Base-by-base conservation (phyloP, 345 rosid species). In the Capsella bursapastoris region DNA sequence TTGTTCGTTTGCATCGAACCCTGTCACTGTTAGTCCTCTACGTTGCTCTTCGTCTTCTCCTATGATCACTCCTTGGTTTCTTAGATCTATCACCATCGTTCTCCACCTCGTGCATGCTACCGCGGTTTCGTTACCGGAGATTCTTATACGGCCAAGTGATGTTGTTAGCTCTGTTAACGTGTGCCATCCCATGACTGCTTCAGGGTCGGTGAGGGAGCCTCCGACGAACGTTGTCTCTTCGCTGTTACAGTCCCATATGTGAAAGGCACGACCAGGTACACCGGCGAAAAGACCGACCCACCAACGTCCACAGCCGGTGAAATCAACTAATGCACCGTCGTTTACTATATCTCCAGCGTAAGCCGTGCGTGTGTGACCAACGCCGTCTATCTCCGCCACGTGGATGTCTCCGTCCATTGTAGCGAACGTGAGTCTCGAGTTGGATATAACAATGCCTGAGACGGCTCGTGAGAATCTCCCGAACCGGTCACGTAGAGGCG, bases 261-360 rank as follows among this genome's bases (percentile, higher is more conserved):
- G 97, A 67, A 89, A 85, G 3, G 97, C 89, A 38, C 86, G 90
- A 16, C 88, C 95, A 0, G 93, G 93, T 0, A 84, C 85, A 0
- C 98, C 98, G 0, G 97, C 98, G 58, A 85, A 90, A 3, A 94
- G 88, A 5, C 97, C 98, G n/a, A 88, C 96, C 98, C 98, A 94
- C 85, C 88, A 90, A 0, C 82, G 88, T 8, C 79, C 78, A 22
- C 88, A 85, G 8, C 99, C 97, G 1, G 90, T 76, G 69, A 95
- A 95, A 66, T 95, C 97, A 16, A 95, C 84, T 11, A 95, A 66
- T 0, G 86, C 92, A 10, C 99, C 99, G 60, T 95, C 93, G 16
- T 76, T 73, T 4, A 90, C 72, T 37, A 89, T 82, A 48, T 82
- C 81, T 2, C 99, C 99, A 0, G 5, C 11, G 78, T 84, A 88